Evolutionary conservation across 2,329 filamentous ascomycete species (phyloP), one percentile per base, ranked within the genome.

Genomic region (Arthrobotrys musiformis): DNA sequence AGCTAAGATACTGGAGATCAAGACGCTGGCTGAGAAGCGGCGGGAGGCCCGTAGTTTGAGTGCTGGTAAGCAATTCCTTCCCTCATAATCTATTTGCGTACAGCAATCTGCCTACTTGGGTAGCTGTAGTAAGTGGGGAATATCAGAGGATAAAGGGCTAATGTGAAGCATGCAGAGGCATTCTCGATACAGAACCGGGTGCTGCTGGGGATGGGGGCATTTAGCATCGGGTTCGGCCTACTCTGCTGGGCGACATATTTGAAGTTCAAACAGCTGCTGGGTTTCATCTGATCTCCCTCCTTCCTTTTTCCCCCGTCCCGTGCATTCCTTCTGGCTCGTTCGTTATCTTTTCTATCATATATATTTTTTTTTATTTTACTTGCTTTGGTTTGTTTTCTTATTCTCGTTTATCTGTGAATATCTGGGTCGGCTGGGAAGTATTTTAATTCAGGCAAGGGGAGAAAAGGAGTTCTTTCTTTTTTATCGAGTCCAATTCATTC

Each of bases 151-250:
- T 28, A 17, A 19, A 9, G 24, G 33, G 33, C 24, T 58, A 42
- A 19, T 42, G 6, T 22, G 15, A 24, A 11, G 22, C 28, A 24
- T 6, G 22, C 28, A 76, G 72, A 76, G 58, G 72, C 72, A 42
- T 76, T 76, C 24, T 64, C 72, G 64, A 76, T 76, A 64, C 72
- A 76, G 66, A 76, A 76, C 58, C 56, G 72, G 26, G 72, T 76
- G 72, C 22, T 76, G 50, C n/a, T 76, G n/a, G 72, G 72, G 58
- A 76, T 76, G 72, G 58, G 26, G 8, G 72, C 69, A 15, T 76
- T 70, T 42, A 76, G 72, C 15, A 61, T 76, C 11, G 72, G 58
- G 58, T 76, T 76, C 44, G 72, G 72, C 5, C 30, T 76, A 15
- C 64, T 69, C 13, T 76, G 72, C 52, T 76, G 72, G 72, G 58